phyloP scores from a whole-genome alignment of 331 rosid species.

The Quercus tomentella region DNA sequence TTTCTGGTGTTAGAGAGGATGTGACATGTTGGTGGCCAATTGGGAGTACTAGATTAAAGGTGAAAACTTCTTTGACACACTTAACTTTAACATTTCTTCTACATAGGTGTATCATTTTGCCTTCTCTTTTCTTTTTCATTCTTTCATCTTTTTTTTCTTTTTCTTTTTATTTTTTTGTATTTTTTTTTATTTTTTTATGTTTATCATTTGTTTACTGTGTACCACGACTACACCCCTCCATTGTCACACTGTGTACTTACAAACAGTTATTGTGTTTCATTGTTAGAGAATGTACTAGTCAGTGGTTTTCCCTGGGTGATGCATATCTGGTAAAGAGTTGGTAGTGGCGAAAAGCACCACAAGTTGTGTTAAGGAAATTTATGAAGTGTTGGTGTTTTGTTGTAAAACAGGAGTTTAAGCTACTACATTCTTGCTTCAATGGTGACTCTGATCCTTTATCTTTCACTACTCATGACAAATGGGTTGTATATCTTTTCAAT shows the following conservation, averaged over 20 bases:
- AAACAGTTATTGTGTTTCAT: background rate
- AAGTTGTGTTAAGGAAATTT: background rate
- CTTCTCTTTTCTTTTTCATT: background rate
- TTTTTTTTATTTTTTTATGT: no score
- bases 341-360: background rate
- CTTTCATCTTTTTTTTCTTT: background rate
- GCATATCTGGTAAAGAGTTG: background rate
- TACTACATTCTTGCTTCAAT: background rate
- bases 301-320: background rate
- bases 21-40: background rate
- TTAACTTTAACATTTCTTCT: background rate
- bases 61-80: background rate
- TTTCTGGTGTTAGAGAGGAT: background rate
- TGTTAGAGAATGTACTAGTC: slow-evolving; percentile 20
- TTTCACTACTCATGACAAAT: background rate
- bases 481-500: background rate
- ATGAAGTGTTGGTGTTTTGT: background rate
- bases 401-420: background rate
- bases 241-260: background rate
- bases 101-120: background rate
- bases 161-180: background rate
- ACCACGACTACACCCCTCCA: background rate
- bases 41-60: background rate
- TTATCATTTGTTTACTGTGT: background rate
- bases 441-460: background rate